phyloP scores from a whole-genome alignment of 805 yeast genomes.

The Middelhovenomyces tepae region DNA sequence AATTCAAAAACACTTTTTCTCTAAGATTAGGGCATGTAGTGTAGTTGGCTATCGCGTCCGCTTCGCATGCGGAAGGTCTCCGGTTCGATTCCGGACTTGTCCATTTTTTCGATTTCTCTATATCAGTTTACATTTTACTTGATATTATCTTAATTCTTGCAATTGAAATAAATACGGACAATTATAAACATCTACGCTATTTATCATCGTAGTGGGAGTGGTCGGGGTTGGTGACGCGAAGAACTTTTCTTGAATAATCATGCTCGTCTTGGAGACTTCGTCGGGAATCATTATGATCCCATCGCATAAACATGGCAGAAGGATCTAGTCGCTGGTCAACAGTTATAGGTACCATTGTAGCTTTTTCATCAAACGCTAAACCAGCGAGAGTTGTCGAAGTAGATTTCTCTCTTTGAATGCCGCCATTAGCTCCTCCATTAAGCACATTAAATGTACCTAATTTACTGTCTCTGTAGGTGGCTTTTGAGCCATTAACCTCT shows the following conservation, averaged over 20 bases:
- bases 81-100: slow-evolving; percentile 6
- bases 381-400: slow-evolving; percentile 16
- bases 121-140: no score
- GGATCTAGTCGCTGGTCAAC: slow-evolving; percentile 62
- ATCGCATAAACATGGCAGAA: slow-evolving; percentile 39
- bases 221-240: slow-evolving; percentile 47
- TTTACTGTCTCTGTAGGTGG: slow-evolving; percentile 7
- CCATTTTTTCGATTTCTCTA: no score
- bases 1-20: no score
- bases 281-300: slow-evolving; percentile 38
- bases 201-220: no score
- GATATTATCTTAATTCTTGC: no score
- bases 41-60: slow-evolving; percentile 6
- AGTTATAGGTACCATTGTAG: slow-evolving; percentile 20
- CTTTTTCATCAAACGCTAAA: slow-evolving; percentile 20
- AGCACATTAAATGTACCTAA: no score
- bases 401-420: slow-evolving; percentile 13
- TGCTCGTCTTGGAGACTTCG: slow-evolving; percentile 45
- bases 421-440: slow-evolving; percentile 11
- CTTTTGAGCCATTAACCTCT: slow-evolving; percentile 3
- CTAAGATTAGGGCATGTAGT: slow-evolving; percentile 6
- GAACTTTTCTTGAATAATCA: slow-evolving; percentile 49
- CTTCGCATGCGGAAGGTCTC: slow-evolving; percentile 6
- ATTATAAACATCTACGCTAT: no score
- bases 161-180: no score